A percentile compares a stretch with the other conserved stretches of the same genome.
Evolutionary conservation across 129 eudicot genomes (phyloP).

Genomic region (Solidago caesia): DNA sequence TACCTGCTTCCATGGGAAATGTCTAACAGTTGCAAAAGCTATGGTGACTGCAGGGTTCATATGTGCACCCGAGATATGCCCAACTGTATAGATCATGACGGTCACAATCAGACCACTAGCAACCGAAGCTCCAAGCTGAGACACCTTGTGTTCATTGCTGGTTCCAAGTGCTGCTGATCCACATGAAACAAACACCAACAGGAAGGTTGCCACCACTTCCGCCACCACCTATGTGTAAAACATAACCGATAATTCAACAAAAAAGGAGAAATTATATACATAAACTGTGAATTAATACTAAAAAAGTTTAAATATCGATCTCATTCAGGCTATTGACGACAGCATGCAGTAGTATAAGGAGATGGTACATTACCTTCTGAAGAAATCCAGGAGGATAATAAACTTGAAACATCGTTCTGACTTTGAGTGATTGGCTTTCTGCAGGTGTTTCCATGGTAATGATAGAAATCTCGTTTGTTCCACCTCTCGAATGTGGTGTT

Average conservation of each 20-base stretch:
- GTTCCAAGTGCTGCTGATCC: constrained; percentile 17
- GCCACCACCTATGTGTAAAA: constrained; percentile 27
- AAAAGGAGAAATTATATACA: too few species aligned
- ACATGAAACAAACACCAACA: constrained; percentile 31
- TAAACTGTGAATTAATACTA: too few species aligned
- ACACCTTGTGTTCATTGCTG: constrained; percentile 43
- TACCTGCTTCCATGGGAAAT: constrained; percentile 30
- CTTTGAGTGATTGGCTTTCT: constrained; percentile 12
- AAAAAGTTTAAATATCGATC: too few species aligned
- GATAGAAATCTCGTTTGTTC: constrained; percentile 10
- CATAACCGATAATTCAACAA: not conserved
- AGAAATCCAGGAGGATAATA: constrained; percentile 21
- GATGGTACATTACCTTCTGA: constrained; percentile 12
- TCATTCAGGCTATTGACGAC: too few species aligned
- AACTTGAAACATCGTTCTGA: not conserved
- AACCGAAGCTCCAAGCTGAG: constrained; percentile 56
- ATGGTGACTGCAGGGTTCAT: constrained; percentile 32
- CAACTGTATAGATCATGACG: constrained; percentile 30
- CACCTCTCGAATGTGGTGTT: constrained; percentile 16
- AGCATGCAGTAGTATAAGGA: not conserved
- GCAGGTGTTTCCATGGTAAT: not conserved
- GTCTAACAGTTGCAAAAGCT: constrained; percentile 29
- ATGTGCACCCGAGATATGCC: constrained; percentile 32
- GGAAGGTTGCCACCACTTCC: constrained; percentile 21
- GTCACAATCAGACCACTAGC: constrained; percentile 33